These are phyloP conservation scores for Pleurotus pulmonarius DNA, from an alignment of 768 basidiomycete species.

Conservation along the genomic window DNA sequence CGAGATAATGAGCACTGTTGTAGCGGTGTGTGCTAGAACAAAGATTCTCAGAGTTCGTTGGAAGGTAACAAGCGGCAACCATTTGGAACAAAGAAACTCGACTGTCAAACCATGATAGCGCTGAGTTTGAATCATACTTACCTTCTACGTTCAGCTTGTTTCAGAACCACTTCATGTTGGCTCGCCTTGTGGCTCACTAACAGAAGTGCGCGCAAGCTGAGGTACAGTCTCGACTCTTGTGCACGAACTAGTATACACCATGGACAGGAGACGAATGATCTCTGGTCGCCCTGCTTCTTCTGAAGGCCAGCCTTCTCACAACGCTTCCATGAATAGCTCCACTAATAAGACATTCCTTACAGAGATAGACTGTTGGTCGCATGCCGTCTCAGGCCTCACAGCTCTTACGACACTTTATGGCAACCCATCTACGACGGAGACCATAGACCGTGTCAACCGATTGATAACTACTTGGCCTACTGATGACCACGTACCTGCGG, in stretches of 20 bases:
- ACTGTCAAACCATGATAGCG: slow-evolving; percentile 1
- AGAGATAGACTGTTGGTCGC: slow-evolving; percentile 80
- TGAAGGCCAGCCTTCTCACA: slow-evolving; percentile 52
- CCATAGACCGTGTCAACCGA: slow-evolving; percentile 70
- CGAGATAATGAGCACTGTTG: no score
- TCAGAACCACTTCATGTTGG: not conserved
- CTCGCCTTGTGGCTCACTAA: not conserved
- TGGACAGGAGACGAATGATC: slow-evolving; percentile 66
- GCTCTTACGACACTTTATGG: slow-evolving; percentile 52
- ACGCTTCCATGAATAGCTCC: not conserved
- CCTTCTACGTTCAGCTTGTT: not conserved
- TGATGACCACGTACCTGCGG: slow-evolving; percentile 64
- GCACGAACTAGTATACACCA: slow-evolving; percentile 20
- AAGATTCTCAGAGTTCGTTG: no score
- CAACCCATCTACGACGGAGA: slow-evolving; percentile 46
- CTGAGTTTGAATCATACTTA: slow-evolving; percentile 7
- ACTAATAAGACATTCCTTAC: slow-evolving; percentile 8
- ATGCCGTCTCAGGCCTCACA: slow-evolving; percentile 57
- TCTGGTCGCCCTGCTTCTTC: slow-evolving; percentile 65
- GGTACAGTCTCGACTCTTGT: not conserved
- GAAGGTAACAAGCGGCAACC: no score
- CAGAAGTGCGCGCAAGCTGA: not conserved
- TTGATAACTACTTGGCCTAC: slow-evolving; percentile 67
- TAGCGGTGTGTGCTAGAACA: no score
- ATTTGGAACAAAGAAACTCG: no score